phyloP scores from a whole-genome alignment of 1,139 yeast species.

The Zhuliangozyma blackwelliae region DNA sequence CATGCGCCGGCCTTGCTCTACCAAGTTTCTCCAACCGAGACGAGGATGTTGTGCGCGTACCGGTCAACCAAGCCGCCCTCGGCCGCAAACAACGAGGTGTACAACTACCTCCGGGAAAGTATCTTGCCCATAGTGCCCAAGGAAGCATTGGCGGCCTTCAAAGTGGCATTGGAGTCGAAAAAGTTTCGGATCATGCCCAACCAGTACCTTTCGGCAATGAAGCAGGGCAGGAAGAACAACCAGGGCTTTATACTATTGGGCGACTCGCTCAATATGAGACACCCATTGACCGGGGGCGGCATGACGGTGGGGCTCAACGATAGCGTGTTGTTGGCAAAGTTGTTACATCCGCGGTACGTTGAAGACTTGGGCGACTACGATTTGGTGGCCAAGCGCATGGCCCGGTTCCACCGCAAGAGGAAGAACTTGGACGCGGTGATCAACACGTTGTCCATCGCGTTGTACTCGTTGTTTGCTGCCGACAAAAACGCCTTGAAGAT shows the following conservation, averaged over 20 bases:
- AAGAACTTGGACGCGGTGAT: slow-evolving; percentile 78
- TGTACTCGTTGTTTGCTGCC: slow-evolving; percentile 88
- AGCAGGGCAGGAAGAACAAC: slow-evolving; percentile 45
- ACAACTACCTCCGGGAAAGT: slow-evolving; percentile 51
- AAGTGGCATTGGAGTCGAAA: slow-evolving; percentile 33
- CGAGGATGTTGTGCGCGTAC: slow-evolving; percentile 87
- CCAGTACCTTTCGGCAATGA: slow-evolving; percentile 78
- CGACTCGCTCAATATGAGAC: slow-evolving; percentile 96
- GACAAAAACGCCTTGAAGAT: slow-evolving; percentile 59
- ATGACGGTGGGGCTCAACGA: slow-evolving; percentile 97
- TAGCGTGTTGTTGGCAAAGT: slow-evolving; percentile 61
- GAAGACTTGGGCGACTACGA: slow-evolving; percentile 58
- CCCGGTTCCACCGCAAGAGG: slow-evolving; percentile 70
- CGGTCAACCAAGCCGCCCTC: slow-evolving; percentile 74
- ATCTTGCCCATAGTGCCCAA: slow-evolving; percentile 73
- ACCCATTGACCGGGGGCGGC: slow-evolving; percentile 98
- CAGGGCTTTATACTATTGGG: slow-evolving; percentile 87
- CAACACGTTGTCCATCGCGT: slow-evolving; percentile 85
- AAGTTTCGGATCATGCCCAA: slow-evolving; percentile 89
- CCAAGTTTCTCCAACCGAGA: slow-evolving; percentile 77
- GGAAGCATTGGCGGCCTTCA: slow-evolving; percentile 60
- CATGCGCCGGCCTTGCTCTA: slow-evolving; percentile 88
- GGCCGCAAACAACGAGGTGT: slow-evolving; percentile 52
- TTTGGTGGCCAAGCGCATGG: slow-evolving; percentile 49
- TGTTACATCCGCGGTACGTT: slow-evolving; percentile 54